Evolutionary conservation across 176 grass and related monocot genomes (phyloP).

Genomic region (Paspalum vaginatum): DNA sequence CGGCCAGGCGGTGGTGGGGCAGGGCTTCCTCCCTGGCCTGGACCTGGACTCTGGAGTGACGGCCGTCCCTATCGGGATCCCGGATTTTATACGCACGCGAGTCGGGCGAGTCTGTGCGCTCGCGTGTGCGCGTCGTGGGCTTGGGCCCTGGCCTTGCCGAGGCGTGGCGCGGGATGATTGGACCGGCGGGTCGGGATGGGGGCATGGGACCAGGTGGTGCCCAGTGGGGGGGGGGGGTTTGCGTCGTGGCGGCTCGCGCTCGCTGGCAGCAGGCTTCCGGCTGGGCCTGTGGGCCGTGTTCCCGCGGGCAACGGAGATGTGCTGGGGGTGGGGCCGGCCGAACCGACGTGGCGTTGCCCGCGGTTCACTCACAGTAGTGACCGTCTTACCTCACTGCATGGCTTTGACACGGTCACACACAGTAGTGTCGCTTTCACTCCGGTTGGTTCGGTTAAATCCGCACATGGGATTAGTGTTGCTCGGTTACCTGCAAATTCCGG

Average conservation of each 20-base stretch:
- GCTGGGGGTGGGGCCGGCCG: neutral
- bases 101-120: neutral
- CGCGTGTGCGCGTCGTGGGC: neutral
- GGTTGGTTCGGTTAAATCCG: slow-evolving; percentile 2
- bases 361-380: too few relatives aligned
- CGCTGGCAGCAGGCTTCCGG: neutral
- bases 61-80: slow-evolving; percentile 31
- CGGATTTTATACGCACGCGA: slow-evolving; percentile 34
- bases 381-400: neutral
- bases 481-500: neutral
- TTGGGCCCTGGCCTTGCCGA: neutral
- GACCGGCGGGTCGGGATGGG: too few relatives aligned
- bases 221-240: neutral
- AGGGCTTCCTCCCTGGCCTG: neutral
- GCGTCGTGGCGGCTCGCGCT: neutral
- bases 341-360: slow-evolving; percentile 9
- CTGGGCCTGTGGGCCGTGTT: neutral
- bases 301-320: neutral
- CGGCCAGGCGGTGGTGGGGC: neutral
- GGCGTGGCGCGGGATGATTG: neutral
- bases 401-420: too few relatives aligned
- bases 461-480: neutral
- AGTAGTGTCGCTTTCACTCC: neutral
- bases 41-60: neutral
- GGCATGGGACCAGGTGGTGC: neutral